These are phyloP conservation scores for Pythium monospermum DNA, from an alignment of 352 stramenopile genomes.

Conservation along the genomic window DNA sequence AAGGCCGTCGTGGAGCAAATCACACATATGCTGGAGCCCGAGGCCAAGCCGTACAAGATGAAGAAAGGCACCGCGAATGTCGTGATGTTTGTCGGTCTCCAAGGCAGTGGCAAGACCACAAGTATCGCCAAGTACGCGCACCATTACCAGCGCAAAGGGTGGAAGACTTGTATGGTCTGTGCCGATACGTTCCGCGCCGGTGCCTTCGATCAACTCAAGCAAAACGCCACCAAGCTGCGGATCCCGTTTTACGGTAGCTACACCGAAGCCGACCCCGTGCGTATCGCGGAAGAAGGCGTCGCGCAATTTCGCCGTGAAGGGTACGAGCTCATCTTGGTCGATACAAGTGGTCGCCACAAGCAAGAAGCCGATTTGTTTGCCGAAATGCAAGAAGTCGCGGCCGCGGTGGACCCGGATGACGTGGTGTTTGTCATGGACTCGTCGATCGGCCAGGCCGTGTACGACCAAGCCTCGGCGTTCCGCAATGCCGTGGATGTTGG, in stretches of 20 bases:
- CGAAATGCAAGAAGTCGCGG: slow-evolving; percentile 98
- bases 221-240: slow-evolving; percentile 98
- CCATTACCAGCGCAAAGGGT: slow-evolving; percentile 97
- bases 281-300: slow-evolving; percentile 97
- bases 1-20: slow-evolving; percentile 89
- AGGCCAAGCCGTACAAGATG: slow-evolving; percentile 85
- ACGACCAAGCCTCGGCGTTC: slow-evolving; percentile 96
- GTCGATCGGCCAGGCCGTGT: slow-evolving; percentile 97
- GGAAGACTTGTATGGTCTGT: slow-evolving; percentile 99
- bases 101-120: slow-evolving; percentile 98
- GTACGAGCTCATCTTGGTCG: slow-evolving; percentile 99
- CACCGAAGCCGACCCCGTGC: slow-evolving; percentile 97
- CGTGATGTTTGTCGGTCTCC: slow-evolving; percentile 92
- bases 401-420: slow-evolving; percentile 94
- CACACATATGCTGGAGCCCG: slow-evolving; percentile 85
- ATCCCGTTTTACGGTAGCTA: slow-evolving; percentile 99
- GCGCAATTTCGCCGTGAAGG: slow-evolving; percentile 94
- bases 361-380: slow-evolving; percentile 98
- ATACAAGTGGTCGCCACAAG: slow-evolving; percentile 98
- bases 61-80: slow-evolving; percentile 90
- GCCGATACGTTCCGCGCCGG: slow-evolving; percentile 98
- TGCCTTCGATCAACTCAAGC: slow-evolving; percentile 99
- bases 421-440: slow-evolving; percentile 99
- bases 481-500: slow-evolving; percentile 95
- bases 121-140: slow-evolving; percentile 99